A percentile compares a stretch with the other conserved stretches of the same genome.
Conservation (phyloP, 345 rosid species). For the Anastatica hierochuntica region DNA sequence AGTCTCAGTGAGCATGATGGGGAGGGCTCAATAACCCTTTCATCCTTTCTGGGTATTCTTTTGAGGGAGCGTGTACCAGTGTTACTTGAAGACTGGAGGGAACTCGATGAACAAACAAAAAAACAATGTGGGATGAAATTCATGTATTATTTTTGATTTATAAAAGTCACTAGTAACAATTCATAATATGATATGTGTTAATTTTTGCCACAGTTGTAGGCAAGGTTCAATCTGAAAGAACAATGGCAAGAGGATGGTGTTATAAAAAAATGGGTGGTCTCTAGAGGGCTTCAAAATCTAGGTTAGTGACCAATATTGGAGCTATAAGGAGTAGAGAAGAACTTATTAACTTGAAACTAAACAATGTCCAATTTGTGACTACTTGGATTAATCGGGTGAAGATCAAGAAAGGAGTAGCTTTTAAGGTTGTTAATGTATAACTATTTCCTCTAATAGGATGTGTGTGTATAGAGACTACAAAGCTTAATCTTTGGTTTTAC, state of each 20-base stretch:
- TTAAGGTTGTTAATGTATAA: not conserved
- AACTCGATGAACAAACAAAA: not conserved
- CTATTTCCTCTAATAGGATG: not conserved
- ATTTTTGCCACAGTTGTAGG: not conserved
- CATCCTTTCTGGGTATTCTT: no score
- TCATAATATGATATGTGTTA: not conserved
- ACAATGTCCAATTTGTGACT: not conserved
- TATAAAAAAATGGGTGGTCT: no score
- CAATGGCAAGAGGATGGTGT: no score
- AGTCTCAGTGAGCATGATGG: no score
- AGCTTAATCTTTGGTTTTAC: no score
- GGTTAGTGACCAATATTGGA: not conserved
- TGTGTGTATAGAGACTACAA: not conserved
- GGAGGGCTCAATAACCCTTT: no score
- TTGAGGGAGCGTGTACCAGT: no score
- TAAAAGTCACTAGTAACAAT: not conserved
- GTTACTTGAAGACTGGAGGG: no score
- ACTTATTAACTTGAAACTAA: not conserved
- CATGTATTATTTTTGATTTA: not conserved
- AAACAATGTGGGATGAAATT: no score
- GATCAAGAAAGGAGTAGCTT: not conserved
- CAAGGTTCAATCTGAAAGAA: no score
- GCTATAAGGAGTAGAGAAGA: no score
- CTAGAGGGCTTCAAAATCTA: not conserved
- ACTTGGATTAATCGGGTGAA: not conserved